Percentiles rank a stretch among this genome's conserved stretches.
Conservation (phyloP, 2,329 filamentous ascomycete species). For the Stachybotrys chlorohalonatus region DNA sequence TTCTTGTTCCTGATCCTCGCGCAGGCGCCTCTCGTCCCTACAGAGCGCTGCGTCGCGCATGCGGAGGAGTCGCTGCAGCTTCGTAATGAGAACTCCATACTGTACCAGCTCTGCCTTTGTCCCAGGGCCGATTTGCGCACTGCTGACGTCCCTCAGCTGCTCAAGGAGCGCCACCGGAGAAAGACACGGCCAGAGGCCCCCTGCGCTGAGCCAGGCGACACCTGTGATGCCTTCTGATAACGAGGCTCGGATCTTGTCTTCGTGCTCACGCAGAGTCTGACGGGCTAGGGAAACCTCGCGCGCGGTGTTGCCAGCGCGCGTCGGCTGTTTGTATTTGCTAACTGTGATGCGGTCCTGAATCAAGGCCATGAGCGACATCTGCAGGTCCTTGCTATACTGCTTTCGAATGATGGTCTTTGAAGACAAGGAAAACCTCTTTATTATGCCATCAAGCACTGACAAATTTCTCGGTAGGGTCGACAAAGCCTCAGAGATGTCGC, state of each 20-base stretch:
- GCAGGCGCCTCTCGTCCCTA: slow-evolving; percentile 13
- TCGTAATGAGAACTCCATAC: slow-evolving; percentile 33
- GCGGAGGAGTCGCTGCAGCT: slow-evolving; percentile 33
- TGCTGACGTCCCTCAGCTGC: slow-evolving; percentile 25
- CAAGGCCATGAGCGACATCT: slow-evolving; percentile 2
- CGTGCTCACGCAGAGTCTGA: neutral
- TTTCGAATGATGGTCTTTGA: neutral
- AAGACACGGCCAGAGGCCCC: slow-evolving; percentile 35
- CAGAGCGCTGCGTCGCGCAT: slow-evolving; percentile 22
- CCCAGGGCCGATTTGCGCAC: slow-evolving; percentile 16
- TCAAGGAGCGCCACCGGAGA: slow-evolving; percentile 34
- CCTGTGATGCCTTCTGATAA: neutral
- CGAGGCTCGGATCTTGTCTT: neutral
- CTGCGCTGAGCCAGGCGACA: slow-evolving; percentile 28
- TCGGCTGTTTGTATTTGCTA: neutral
- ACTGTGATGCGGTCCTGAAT: neutral
- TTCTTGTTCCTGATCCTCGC: slow-evolving; percentile 34
- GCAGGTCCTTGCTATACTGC: slow-evolving; percentile 11
- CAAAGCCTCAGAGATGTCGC: neutral
- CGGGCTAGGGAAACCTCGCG: neutral
- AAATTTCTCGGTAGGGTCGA: neutral
- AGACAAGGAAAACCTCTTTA: slow-evolving; percentile 4
- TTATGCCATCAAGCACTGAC: neutral
- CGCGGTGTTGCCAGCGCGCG: neutral
- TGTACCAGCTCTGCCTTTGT: slow-evolving; percentile 30